Conservation (phyloP, 2,329 filamentous ascomycete genomes). For the Scytalidium sp. region DNA sequence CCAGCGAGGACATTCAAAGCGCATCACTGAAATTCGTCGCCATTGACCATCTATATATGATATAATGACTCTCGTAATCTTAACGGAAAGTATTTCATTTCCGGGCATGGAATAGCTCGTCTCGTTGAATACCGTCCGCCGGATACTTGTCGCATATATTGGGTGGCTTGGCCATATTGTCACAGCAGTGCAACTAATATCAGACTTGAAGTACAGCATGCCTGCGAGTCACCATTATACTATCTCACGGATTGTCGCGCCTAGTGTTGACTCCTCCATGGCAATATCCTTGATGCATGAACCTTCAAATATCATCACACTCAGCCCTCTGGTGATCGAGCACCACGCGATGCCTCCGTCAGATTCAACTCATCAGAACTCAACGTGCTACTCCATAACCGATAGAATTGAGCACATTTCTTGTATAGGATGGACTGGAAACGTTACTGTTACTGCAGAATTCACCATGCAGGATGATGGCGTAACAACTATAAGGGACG, state of each 20-base stretch:
- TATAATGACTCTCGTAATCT: no score
- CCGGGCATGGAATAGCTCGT: no score
- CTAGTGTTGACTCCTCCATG: background rate
- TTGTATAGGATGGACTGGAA: background rate
- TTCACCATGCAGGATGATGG: background rate
- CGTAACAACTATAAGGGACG: background rate
- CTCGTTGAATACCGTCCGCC: no score
- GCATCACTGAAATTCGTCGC: background rate
- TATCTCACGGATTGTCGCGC: background rate
- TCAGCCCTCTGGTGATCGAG: background rate
- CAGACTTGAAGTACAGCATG: background rate
- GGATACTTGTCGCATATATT: no score
- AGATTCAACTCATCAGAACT: no score
- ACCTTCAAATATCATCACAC: background rate
- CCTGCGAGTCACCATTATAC: background rate
- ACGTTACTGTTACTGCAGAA: background rate
- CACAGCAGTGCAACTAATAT: no score
- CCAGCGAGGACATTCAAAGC: background rate
- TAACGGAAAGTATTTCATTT: no score
- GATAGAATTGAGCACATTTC: background rate
- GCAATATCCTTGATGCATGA: background rate
- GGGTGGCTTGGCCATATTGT: no score
- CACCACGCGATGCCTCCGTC: background rate
- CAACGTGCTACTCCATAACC: background rate
- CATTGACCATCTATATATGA: no score